Evolutionary conservation across 495 filamentous ascomycete species (phyloP), one percentile per base, ranked within the genome.

Genomic region (Pyrenula aspistea): DNA sequence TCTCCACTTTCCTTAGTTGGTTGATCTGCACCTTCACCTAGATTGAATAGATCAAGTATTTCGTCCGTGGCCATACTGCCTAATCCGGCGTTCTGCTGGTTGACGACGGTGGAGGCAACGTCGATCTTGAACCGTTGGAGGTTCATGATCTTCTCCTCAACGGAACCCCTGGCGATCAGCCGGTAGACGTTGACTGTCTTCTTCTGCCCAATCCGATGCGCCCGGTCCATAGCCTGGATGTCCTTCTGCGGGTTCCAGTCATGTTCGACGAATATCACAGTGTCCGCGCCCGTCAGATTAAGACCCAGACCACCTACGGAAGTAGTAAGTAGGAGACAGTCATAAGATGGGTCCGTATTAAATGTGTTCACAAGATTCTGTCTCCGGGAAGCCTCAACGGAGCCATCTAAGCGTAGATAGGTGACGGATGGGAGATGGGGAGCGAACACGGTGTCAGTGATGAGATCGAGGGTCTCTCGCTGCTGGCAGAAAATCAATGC

Each of bases 161-260:
- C 73, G 8, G 94, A 97, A 52, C 93, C 93, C 62, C 93, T 78
- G 19, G 93, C 96, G 67, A 98, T 88, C 63, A 98, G 75, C 22
- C 93, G 88, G 68, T 97, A 98, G n/a, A 98, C 93, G 67, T 98
- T 98, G 57, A 98, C 93, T 20, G 96, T 92, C 77, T 96, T 96
- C 84, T 96, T 96, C 75, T 98, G 93, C 2, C 93, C 93, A 61
- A 98, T 98, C 62, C 93, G 85, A 73, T 98, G 93, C 10, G 94
- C 93, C 52, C 93, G 90, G 65, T 98, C 93, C 93, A 98, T 98
- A 61, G 93, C 93, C 68, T 98, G 93, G 62, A 98, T 80, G 71
- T 98, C 93, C 70, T 95, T 95, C 67, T 97, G 94, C 25, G 93
- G 93, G 66, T 98, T 98, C 93, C 93, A 98, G 69, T 98, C 93